phyloP scores from a whole-genome alignment of 2,329 filamentous ascomycete species.

The Alternaria angustiovoidea region DNA sequence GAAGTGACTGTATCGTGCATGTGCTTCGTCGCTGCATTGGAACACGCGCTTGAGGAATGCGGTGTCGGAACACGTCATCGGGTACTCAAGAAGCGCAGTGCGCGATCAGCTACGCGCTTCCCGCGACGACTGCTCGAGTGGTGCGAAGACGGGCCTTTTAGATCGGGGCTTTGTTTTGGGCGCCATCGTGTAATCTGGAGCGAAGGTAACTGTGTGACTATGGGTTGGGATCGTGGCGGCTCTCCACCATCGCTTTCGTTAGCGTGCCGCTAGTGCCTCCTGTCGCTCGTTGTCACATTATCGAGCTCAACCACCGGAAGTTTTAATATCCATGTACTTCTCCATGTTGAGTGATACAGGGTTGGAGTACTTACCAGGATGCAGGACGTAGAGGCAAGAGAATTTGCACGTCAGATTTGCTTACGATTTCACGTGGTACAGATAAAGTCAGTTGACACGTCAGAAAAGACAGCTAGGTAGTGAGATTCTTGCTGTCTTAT shows the following conservation, averaged over 20 bases:
- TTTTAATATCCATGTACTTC: background rate
- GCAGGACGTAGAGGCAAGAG: background rate
- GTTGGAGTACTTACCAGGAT: background rate
- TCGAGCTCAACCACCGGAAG: background rate
- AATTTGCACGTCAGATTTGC: background rate
- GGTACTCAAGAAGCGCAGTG: slow-evolving; percentile 6
- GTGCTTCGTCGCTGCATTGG: slow-evolving; percentile 2
- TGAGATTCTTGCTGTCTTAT: background rate
- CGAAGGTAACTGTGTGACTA: slow-evolving; percentile 13
- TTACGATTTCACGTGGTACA: background rate
- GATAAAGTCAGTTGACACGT: background rate
- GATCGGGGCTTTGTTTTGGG: slow-evolving; percentile 7
- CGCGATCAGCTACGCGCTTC: slow-evolving; percentile 1
- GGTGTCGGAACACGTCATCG: slow-evolving; percentile 16
- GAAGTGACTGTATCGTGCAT: slow-evolving; percentile 9
- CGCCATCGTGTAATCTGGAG: slow-evolving; percentile 8
- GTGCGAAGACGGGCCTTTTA: background rate
- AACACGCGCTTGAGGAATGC: slow-evolving; percentile 1
- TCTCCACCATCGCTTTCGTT: slow-evolving; percentile 5
- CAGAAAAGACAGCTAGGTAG: background rate
- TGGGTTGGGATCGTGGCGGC: slow-evolving; percentile 8
- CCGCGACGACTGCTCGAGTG: background rate
- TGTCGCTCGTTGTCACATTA: background rate
- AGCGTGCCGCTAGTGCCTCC: slow-evolving; percentile 5
- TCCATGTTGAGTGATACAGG: background rate